phyloP scores from a whole-genome alignment of 1,284 basidiomycete species.

The Meripilus lineatus region DNA sequence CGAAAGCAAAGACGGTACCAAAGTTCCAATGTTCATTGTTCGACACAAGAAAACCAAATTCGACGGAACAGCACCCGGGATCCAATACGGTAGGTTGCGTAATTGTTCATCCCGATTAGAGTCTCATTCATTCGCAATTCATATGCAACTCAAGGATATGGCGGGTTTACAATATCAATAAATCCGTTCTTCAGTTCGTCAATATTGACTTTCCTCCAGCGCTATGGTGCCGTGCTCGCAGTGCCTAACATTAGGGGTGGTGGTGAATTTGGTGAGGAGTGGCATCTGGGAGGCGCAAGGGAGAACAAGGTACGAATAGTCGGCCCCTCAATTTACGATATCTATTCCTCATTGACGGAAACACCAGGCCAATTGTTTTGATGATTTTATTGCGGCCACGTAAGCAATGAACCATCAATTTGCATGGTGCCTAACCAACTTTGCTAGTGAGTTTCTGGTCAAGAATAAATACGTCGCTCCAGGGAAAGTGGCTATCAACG shows the following conservation, averaged over 20 bases:
- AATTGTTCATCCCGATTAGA: neutral
- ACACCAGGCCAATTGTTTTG: conserved; percentile 6
- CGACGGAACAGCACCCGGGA: conserved; percentile 74
- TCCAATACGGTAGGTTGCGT: conserved; percentile 65
- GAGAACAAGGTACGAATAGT: conserved; percentile 60
- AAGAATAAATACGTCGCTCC: conserved; percentile 65
- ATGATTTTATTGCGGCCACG: conserved; percentile 6
- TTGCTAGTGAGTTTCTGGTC: conserved; percentile 60
- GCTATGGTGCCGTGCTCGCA: conserved; percentile 72
- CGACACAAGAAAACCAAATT: conserved; percentile 66
- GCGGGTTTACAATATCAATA: conserved; percentile 74
- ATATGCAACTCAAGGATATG: conserved; percentile 54
- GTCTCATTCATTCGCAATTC: neutral
- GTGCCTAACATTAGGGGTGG: conserved; percentile 80
- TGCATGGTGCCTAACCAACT: conserved; percentile 1
- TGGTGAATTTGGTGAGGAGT: conserved; percentile 79
- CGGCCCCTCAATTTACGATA: no score
- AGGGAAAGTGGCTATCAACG: conserved; percentile 76
- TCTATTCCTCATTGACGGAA: neutral
- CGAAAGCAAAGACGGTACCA: conserved; percentile 75
- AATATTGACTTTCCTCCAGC: conserved; percentile 73
- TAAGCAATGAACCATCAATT: neutral
- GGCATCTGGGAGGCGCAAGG: conserved; percentile 69
- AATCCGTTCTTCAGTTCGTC: conserved; percentile 69
- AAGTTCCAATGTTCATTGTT: conserved; percentile 85